Evolutionary conservation across 1,284 basidiomycete species (phyloP).

Genomic region (Trichosporon asahii): DNA sequence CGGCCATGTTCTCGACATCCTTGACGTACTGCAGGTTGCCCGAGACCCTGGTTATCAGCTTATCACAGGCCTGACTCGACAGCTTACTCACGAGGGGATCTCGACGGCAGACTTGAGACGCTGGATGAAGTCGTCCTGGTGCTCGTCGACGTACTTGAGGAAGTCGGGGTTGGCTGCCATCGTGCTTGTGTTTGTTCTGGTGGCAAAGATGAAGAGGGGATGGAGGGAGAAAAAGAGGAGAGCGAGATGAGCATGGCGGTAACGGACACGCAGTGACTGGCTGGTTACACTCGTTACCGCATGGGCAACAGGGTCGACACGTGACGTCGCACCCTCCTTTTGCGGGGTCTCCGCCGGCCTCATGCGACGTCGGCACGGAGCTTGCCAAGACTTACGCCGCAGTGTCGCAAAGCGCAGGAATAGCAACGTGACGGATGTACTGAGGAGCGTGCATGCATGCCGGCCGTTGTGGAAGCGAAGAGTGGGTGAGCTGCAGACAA

Average conservation of each 20-base stretch:
- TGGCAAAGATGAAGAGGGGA: slow-evolving; percentile 12
- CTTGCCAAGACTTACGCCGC: background rate
- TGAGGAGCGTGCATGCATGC: background rate
- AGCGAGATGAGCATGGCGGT: background rate
- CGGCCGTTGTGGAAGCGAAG: background rate
- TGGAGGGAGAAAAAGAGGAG: background rate
- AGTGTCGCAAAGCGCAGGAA: background rate
- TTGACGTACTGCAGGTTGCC: slow-evolving; percentile 57
- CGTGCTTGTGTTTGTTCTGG: slow-evolving; percentile 17
- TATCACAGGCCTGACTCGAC: background rate
- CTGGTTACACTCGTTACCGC: slow-evolving; percentile 7
- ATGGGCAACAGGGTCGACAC: background rate
- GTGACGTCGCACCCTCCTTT: background rate
- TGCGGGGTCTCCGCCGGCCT: slow-evolving; percentile 5
- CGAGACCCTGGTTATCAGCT: slow-evolving; percentile 44
- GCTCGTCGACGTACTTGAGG: slow-evolving; percentile 64
- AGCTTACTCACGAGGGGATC: slow-evolving; percentile 68
- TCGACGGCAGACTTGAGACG: slow-evolving; percentile 78
- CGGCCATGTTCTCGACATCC: slow-evolving; percentile 77
- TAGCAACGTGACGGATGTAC: no score
- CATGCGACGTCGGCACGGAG: slow-evolving; percentile 2
- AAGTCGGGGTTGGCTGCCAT: slow-evolving; percentile 56
- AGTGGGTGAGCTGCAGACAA: background rate
- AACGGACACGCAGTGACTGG: background rate
- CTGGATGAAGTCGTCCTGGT: slow-evolving; percentile 70